These are phyloP conservation scores for Kuraishia molischiana DNA, from an alignment of 805 yeast species.

Conservation along the genomic window DNA sequence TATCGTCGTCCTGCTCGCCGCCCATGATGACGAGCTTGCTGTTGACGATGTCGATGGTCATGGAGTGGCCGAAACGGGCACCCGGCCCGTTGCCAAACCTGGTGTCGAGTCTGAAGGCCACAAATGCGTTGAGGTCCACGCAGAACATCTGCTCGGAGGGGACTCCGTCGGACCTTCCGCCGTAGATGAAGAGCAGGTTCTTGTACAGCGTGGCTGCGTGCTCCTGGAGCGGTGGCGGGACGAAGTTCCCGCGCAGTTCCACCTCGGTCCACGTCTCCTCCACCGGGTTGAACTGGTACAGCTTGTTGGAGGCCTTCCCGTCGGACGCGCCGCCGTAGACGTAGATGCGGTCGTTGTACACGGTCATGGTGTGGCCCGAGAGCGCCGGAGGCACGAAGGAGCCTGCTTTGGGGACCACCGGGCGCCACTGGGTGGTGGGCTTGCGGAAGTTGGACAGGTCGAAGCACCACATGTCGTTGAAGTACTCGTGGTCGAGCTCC, in stretches of 20 bases:
- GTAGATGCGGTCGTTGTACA: conserved; percentile 69
- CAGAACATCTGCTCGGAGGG: conserved; percentile 59
- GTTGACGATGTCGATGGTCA: conserved; percentile 58
- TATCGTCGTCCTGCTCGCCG: conserved; percentile 72
- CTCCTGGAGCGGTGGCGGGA: conserved; percentile 83
- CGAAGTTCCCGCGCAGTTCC: conserved; percentile 48
- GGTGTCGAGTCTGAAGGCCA: conserved; percentile 51
- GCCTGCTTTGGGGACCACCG: conserved; percentile 41
- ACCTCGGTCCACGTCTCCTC: conserved; percentile 62
- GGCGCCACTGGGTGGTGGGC: conserved; percentile 79
- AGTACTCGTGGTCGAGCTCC: conserved; percentile 57
- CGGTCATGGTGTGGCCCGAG: conserved; percentile 83
- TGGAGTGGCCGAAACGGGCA: conserved; percentile 85
- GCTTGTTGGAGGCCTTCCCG: conserved; percentile 57
- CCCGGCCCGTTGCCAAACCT: conserved; percentile 51
- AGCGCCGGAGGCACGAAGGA: conserved; percentile 24
- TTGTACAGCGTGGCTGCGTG: conserved; percentile 78
- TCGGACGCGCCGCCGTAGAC: conserved; percentile 86
- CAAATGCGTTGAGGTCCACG: conserved; percentile 61
- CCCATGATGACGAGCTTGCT: conserved; percentile 81
- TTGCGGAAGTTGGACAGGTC: conserved; percentile 81
- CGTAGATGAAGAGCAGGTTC: conserved; percentile 74
- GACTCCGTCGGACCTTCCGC: conserved; percentile 79
- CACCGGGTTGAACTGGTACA: conserved; percentile 73
- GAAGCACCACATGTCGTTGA: conserved; percentile 77